Evolutionary conservation across 2,329 filamentous ascomycete species (phyloP).

Genomic region (Diaporthe sp.): DNA sequence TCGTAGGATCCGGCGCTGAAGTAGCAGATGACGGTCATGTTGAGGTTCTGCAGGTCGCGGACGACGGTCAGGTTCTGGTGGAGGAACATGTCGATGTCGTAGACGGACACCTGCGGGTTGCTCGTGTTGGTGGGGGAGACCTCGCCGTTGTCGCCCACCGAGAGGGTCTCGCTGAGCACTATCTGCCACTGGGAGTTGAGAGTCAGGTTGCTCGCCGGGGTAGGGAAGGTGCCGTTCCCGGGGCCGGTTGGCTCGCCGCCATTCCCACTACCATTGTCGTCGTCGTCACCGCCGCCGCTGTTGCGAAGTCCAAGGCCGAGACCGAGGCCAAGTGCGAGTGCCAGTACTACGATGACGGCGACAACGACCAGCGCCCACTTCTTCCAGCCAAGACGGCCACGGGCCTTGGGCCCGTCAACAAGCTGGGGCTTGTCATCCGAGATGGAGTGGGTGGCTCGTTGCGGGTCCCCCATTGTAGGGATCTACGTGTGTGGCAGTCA

Average conservation of each 20-base stretch:
- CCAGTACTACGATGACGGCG: slow-evolving; percentile 50
- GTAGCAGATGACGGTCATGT: slow-evolving; percentile 78
- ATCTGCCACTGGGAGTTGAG: slow-evolving; percentile 73
- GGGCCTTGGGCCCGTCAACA: neutral
- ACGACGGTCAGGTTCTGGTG: slow-evolving; percentile 60
- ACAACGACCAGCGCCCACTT: slow-evolving; percentile 24
- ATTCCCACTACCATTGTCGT: slow-evolving; percentile 28
- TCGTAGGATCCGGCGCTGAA: slow-evolving; percentile 81
- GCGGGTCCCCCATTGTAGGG: slow-evolving; percentile 12
- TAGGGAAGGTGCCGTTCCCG: slow-evolving; percentile 44
- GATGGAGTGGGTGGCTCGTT: slow-evolving; percentile 14
- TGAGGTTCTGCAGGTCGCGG: slow-evolving; percentile 58
- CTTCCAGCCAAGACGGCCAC: slow-evolving; percentile 29
- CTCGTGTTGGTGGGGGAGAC: slow-evolving; percentile 55
- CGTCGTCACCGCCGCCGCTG: slow-evolving; percentile 37
- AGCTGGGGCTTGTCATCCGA: slow-evolving; percentile 35
- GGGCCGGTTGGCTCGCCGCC: slow-evolving; percentile 31
- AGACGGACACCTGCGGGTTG: slow-evolving; percentile 65
- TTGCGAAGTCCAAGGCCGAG: slow-evolving; percentile 61
- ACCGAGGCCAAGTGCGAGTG: slow-evolving; percentile 67
- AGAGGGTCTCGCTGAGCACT: slow-evolving; percentile 60
- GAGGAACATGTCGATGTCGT: slow-evolving; percentile 72
- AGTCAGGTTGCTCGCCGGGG: slow-evolving; percentile 21
- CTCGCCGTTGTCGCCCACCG: slow-evolving; percentile 54
- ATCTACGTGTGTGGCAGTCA: neutral